These are phyloP conservation scores for Cudoniella acicularis DNA, from an alignment of 495 filamentous ascomycete species.

Conservation along the genomic window DNA sequence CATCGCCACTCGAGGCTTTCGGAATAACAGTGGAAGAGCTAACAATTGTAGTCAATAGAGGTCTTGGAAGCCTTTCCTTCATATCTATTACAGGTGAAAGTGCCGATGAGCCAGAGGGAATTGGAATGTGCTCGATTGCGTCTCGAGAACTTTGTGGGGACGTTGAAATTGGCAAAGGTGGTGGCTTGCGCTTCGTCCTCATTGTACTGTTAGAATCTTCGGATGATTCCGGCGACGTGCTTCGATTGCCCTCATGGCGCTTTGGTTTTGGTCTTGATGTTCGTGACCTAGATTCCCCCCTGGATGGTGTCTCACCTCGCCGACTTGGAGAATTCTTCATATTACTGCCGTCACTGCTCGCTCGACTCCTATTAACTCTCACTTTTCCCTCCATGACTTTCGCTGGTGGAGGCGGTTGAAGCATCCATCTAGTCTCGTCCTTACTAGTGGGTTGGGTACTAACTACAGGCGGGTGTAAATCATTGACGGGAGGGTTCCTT, in stretches of 20 bases:
- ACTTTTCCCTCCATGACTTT: slow-evolving; percentile 84
- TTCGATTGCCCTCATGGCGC: slow-evolving; percentile 15
- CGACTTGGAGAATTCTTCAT: slow-evolving; percentile 31
- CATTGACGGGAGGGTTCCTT: slow-evolving; percentile 78
- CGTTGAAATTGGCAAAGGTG: slow-evolving; percentile 13
- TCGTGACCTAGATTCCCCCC: slow-evolving; percentile 1
- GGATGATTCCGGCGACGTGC: slow-evolving; percentile 10
- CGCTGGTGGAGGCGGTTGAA: slow-evolving; percentile 80
- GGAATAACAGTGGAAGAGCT: slow-evolving; percentile 12
- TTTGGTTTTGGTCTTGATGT: slow-evolving; percentile 3
- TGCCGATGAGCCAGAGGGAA: slow-evolving; percentile 1
- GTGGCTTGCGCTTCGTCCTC: slow-evolving; percentile 15
- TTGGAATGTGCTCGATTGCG: slow-evolving; percentile 14
- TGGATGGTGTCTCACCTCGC: slow-evolving; percentile 26
- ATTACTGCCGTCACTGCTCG: slow-evolving; percentile 41
- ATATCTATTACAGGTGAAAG: slow-evolving; percentile 3
- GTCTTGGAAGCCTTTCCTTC: slow-evolving; percentile 7
- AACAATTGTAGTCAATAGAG: slow-evolving; percentile 13
- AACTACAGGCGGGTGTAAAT: slow-evolving; percentile 82
- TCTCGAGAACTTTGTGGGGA: slow-evolving; percentile 9
- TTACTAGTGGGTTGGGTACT: slow-evolving; percentile 63
- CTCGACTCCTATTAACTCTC: slow-evolving; percentile 49
- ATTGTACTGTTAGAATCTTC: slow-evolving; percentile 2
- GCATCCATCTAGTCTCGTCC: slow-evolving; percentile 80
- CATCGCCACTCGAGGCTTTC: background rate